Evolutionary conservation across 1,139 yeast species (phyloP), one percentile per base, ranked within the genome.

Genomic region (Hansenula lynferdii): DNA sequence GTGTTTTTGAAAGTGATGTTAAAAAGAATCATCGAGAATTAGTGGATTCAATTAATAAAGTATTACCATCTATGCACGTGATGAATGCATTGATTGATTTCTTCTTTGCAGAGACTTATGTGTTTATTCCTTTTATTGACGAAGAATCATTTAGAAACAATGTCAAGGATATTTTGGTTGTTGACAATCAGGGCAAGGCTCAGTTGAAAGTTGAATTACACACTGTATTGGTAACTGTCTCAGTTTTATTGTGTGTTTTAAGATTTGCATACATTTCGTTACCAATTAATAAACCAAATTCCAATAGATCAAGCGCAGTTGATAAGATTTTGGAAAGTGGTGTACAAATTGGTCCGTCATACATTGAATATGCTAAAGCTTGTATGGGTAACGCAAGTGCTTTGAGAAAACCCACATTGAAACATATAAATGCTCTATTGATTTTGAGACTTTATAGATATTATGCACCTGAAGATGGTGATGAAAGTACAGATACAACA

Each of bases 401-500:
- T 8, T 56, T 62, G 43, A 57, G 60, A 41, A 65, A 60, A 38
- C 55, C 61, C 33, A 57, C 67, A 2, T 47, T 70, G 32, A 56
- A 61, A 39, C 67, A 61, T 41, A 60, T 71, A 17, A 77, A 71
- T 40, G 69, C 67, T 1, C 45, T 69, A 9, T 45, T 70, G 18
- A 51, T 62, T 12, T 49, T 72, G 19, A 59, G 70, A 44, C 42
- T 69, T 8, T 72, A 72, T 48, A 62, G 64, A 43, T 44, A 47
- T 18, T 61, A 60, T 46, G 62, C 74, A 0, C 75, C 76, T 5
- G 77, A 72, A 44, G 67, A 67, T 46, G 70, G 65, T 38, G 77
- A 72, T 41, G 71, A 67, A 43, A 57, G 65, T 29, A 51, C 62
- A 10, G 76, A 70, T 39, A 56, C 65, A 4, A 54, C 66, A 3